Percentiles rank a stretch among this genome's conserved stretches.
phyloP scores from a whole-genome alignment of 2,329 filamentous ascomycete genomes.

The Paecilomyces niveus region DNA sequence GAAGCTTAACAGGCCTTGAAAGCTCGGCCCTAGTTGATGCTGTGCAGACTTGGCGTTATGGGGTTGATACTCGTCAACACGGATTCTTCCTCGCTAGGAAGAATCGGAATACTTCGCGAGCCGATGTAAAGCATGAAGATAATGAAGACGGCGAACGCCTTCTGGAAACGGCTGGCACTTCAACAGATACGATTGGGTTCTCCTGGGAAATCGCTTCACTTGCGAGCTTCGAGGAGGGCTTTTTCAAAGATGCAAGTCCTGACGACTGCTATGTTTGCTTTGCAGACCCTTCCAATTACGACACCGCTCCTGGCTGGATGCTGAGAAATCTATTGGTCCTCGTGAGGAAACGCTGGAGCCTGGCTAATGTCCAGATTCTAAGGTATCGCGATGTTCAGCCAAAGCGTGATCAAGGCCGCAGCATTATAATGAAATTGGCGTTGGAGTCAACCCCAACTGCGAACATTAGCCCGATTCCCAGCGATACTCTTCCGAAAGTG shows the following conservation, averaged over 20 bases:
- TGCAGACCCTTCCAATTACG: slow-evolving; percentile 86
- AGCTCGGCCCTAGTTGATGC: slow-evolving; percentile 72
- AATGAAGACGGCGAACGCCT: slow-evolving; percentile 17
- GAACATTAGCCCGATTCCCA: slow-evolving; percentile 5
- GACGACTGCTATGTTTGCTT: slow-evolving; percentile 80
- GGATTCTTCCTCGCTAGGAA: slow-evolving; percentile 96
- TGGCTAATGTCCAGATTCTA: slow-evolving; percentile 72
- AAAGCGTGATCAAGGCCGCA: slow-evolving; percentile 71
- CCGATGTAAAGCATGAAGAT: slow-evolving; percentile 25
- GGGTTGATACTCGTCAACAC: slow-evolving; percentile 73
- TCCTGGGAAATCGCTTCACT: slow-evolving; percentile 73
- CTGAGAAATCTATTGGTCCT: slow-evolving; percentile 82
- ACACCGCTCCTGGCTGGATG: slow-evolving; percentile 84
- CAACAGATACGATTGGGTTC: slow-evolving; percentile 54
- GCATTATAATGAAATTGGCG: slow-evolving; percentile 64
- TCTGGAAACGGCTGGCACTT: slow-evolving; percentile 46
- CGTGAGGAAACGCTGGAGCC: slow-evolving; percentile 70
- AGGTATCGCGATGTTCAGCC: slow-evolving; percentile 82
- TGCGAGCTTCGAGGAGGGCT: slow-evolving; percentile 73
- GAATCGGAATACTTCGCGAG: slow-evolving; percentile 33
- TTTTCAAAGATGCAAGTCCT: slow-evolving; percentile 67
- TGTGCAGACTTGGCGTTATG: slow-evolving; percentile 81
- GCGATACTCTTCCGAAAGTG: slow-evolving; percentile 65
- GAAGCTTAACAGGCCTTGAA: slow-evolving; percentile 57
- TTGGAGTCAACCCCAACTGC: slow-evolving; percentile 26